Evolutionary conservation across 75 land plant genomes (phyloP), one percentile per base, ranked within the genome.

Genomic region (Cunninghamia lanceolata): DNA sequence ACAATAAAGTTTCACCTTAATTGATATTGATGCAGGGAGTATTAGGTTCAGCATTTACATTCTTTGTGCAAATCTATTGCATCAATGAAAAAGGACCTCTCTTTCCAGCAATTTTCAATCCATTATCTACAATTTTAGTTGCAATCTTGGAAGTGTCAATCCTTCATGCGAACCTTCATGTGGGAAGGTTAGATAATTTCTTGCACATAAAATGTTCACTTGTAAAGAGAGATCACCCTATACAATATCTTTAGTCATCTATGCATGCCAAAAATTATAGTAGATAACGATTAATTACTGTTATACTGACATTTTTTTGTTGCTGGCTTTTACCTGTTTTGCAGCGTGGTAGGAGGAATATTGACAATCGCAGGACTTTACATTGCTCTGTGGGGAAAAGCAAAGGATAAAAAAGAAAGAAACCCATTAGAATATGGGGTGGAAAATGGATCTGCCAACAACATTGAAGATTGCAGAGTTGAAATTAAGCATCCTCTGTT

Each of bases 121-220:
- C 87, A 36, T 38, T 56, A 4, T 40, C 83, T 1, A 14, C 82
- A 63, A 45, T 86, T 40, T 56, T 86, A 45, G 63, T 82, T 42
- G 59, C 70, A 82, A 40, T 86, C 45, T 32, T 86, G 40, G 83
- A 86, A 54, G 40, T 74, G 11, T 13, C 36, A 3, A 56, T 86
- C 32, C 66, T 86, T 21, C 83, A 59, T 35, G 38, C 39, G 13
- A 34, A 32, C 46, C 42, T 86, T 42, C 19, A 50, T 56, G 28
- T 80, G 21, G 87, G 87, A 86, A 86, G 87, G 87, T 86, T 16
- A 50, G 53, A 50, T 47, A 39, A 78, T 21, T 17, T 78, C 46
- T 38, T 40, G 38, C 28, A 5, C 79, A 76, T 3, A 78, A 19
- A 6, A 4, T 40, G 9, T 50, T 13, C 16, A 50, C 15, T 14